Conservation (phyloP, 495 filamentous ascomycete species). For the Apiosordaria backusii region DNA sequence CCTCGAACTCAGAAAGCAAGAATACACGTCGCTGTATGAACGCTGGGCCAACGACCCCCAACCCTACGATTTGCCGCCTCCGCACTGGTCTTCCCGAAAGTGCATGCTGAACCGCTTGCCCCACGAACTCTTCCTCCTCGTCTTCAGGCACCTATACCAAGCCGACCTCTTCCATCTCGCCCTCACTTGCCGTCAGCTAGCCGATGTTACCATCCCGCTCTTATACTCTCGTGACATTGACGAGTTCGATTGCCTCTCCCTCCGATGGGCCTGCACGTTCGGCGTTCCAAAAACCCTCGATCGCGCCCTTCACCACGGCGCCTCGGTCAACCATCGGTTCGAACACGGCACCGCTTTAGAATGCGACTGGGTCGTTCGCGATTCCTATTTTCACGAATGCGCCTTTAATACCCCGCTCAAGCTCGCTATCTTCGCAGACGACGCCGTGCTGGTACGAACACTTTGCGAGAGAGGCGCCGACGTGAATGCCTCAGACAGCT, state of each 20-base stretch:
- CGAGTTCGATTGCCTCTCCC: slow-evolving; percentile 20
- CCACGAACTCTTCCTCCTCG: slow-evolving; percentile 13
- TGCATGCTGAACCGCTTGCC: slow-evolving; percentile 19
- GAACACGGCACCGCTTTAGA: neutral
- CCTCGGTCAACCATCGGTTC: slow-evolving; percentile 11
- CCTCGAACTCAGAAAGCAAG: slow-evolving; percentile 1
- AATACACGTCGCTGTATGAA: slow-evolving; percentile 7
- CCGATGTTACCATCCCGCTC: neutral
- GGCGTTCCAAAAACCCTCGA: slow-evolving; percentile 15
- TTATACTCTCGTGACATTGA: slow-evolving; percentile 19
- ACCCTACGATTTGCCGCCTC: slow-evolving; percentile 4
- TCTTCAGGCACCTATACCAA: slow-evolving; percentile 17
- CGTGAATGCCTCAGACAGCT: slow-evolving; percentile 7
- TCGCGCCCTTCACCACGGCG: slow-evolving; percentile 16
- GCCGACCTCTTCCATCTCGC: slow-evolving; percentile 21
- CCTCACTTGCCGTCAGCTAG: slow-evolving; percentile 14
- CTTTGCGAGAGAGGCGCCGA: slow-evolving; percentile 14
- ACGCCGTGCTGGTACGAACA: slow-evolving; percentile 12
- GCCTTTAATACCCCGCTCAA: slow-evolving; percentile 10
- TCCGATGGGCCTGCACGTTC: slow-evolving; percentile 23
- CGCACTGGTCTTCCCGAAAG: slow-evolving; percentile 7
- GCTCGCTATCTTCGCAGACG: slow-evolving; percentile 13
- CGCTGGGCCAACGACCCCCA: neutral
- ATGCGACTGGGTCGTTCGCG: slow-evolving; percentile 16
- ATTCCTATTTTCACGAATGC: neutral